These are phyloP conservation scores for Tylopilus microsporus DNA, from an alignment of 1,284 basidiomycete genomes.

Conservation along the genomic window DNA sequence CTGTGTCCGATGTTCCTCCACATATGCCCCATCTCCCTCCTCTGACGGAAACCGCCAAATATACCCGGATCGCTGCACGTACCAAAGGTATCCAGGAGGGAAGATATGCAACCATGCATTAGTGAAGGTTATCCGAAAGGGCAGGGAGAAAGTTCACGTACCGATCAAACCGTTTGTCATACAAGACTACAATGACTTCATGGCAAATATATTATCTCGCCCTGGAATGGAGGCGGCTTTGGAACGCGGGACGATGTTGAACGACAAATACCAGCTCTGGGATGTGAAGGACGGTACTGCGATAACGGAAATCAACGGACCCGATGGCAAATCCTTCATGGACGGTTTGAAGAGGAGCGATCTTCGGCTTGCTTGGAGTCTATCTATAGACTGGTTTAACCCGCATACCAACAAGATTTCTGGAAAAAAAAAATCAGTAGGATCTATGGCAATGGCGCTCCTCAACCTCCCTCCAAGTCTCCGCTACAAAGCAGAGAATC, in stretches of 20 bases:
- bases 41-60: neutral
- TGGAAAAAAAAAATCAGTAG: slow-evolving; percentile 31
- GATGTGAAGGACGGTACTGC: slow-evolving; percentile 32
- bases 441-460: too few relatives aligned
- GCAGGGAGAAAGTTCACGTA: neutral
- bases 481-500: too few relatives aligned
- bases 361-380: slow-evolving; percentile 19
- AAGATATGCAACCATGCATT: neutral
- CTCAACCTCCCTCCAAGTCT: slow-evolving; percentile 18
- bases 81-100: neutral
- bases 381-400: slow-evolving; percentile 40
- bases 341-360: slow-evolving; percentile 14
- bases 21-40: neutral
- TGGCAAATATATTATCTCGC: slow-evolving; percentile 17
- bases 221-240: slow-evolving; percentile 27
- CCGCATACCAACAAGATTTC: slow-evolving; percentile 29
- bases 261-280: slow-evolving; percentile 12
- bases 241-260: slow-evolving; percentile 17
- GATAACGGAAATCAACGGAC: slow-evolving; percentile 25
- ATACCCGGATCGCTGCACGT: slow-evolving; percentile 5
- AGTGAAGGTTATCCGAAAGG: neutral
- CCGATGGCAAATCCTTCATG: slow-evolving; percentile 24
- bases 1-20: neutral
- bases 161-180: slow-evolving; percentile 26
- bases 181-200: slow-evolving; percentile 20